Percentiles rank a stretch among this genome's conserved stretches.
Conservation (phyloP, 495 filamentous ascomycete species). For the Neurospora sp. region DNA sequence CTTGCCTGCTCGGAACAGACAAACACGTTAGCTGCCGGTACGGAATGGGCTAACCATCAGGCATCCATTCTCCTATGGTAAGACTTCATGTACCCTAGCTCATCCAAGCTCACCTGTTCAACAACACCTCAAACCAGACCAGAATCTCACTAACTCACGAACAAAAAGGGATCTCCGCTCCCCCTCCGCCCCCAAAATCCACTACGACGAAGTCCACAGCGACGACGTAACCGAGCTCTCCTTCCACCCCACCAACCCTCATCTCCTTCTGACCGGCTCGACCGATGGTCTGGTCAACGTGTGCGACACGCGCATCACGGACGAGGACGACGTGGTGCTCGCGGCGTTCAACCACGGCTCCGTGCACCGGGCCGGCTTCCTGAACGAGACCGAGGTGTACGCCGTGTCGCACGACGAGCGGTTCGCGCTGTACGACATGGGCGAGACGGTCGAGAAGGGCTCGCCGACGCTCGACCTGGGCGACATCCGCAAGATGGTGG, state of each 20-base stretch:
- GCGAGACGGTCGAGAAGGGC: constrained; percentile 48
- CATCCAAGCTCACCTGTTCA: not conserved
- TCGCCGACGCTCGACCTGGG: constrained; percentile 54
- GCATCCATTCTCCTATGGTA: constrained; percentile 70
- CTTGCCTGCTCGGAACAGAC: constrained; percentile 49
- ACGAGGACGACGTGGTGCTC: constrained; percentile 78
- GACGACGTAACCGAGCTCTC: constrained; percentile 84
- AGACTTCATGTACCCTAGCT: constrained; percentile 1
- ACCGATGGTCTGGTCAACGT: constrained; percentile 89
- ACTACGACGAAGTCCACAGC: constrained; percentile 80
- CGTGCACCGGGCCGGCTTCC: constrained; percentile 76
- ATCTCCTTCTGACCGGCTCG: constrained; percentile 69
- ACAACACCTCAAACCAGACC: not conserved
- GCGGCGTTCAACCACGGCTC: constrained; percentile 86
- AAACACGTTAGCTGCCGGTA: constrained; percentile 61
- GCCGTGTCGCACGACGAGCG: constrained; percentile 73
- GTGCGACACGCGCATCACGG: constrained; percentile 61
- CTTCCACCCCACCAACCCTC: constrained; percentile 55
- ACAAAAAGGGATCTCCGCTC: constrained; percentile 56
- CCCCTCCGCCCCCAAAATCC: constrained; percentile 36
- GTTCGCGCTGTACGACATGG: constrained; percentile 62
- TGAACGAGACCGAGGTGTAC: constrained; percentile 56
- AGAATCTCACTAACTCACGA: not conserved
- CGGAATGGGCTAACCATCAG: constrained; percentile 64
- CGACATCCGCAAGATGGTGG: constrained; percentile 60